These are phyloP conservation scores for Wickerhamomyces ciferrii DNA, from an alignment of 805 yeast species.

Conservation along the genomic window DNA sequence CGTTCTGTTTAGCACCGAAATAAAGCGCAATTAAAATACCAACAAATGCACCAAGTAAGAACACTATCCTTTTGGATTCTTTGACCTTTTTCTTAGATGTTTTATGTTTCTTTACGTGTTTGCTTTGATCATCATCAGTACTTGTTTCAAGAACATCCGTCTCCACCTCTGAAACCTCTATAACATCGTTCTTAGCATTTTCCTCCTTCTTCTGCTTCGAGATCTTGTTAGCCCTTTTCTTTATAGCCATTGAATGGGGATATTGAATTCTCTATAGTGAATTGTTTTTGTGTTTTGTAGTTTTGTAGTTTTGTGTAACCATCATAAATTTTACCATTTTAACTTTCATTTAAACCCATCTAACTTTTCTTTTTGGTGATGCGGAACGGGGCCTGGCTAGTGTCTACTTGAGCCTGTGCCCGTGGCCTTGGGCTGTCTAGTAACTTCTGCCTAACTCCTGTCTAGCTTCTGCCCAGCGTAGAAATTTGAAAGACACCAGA, in stretches of 20 bases:
- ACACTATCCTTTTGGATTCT: conserved; percentile 53
- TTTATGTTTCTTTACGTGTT: background rate
- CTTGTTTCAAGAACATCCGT: background rate
- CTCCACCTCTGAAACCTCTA: background rate
- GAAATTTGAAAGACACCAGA: background rate
- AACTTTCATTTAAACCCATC: too few species aligned
- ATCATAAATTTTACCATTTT: too few species aligned
- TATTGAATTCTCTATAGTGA: too few species aligned
- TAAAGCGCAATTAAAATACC: conserved; percentile 66
- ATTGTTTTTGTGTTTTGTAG: background rate
- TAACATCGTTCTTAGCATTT: background rate
- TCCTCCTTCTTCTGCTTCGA: background rate
- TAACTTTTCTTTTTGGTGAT: too few species aligned
- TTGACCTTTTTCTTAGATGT: conserved; percentile 17
- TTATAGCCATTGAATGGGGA: background rate
- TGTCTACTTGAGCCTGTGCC: too few species aligned
- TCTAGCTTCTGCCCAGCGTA: too few species aligned
- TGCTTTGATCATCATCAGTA: background rate
- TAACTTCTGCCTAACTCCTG: background rate
- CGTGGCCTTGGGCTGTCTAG: too few species aligned
- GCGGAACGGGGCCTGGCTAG: too few species aligned
- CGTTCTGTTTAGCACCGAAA: conserved; percentile 42
- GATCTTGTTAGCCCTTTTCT: background rate
- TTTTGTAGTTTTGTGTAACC: background rate
- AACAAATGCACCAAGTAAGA: conserved; percentile 64